These are phyloP conservation scores for Entophlyctis luteolus DNA, from an alignment of 192 early-diverging fungal species.

Conservation along the genomic window DNA sequence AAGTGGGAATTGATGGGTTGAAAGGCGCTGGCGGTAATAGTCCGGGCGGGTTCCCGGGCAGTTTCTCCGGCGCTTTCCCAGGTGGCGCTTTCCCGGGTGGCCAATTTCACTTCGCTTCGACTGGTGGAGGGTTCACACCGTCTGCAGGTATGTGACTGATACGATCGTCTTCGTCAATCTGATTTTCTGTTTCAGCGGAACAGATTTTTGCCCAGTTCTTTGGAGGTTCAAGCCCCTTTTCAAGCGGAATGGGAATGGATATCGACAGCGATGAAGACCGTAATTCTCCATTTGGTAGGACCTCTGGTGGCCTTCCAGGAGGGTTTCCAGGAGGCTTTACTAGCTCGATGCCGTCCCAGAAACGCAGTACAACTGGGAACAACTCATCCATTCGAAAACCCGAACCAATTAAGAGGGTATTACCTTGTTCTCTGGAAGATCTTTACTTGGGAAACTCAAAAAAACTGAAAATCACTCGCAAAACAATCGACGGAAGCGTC, in stretches of 20 bases:
- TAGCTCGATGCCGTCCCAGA: constrained; percentile 22
- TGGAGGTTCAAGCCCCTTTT: constrained; percentile 53
- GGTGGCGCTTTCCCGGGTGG: constrained; percentile 39
- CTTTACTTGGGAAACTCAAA: constrained; percentile 86
- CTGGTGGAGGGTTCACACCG: constrained; percentile 69
- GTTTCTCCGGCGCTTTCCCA: constrained; percentile 49
- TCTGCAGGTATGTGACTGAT: constrained; percentile 26
- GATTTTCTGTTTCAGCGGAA: constrained; percentile 56
- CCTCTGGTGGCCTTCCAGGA: constrained; percentile 40
- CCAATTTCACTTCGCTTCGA: constrained; percentile 15
- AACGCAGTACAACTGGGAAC: constrained; percentile 25
- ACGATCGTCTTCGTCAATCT: not conserved
- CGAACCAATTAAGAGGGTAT: constrained; percentile 53
- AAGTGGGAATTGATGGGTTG: constrained; percentile 54
- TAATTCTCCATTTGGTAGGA: constrained; percentile 34
- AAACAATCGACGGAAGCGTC: constrained; percentile 41
- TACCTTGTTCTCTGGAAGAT: constrained; percentile 86
- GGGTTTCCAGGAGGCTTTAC: constrained; percentile 52
- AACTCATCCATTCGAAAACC: constrained; percentile 27
- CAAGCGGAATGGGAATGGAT: constrained; percentile 25
- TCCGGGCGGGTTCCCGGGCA: constrained; percentile 57
- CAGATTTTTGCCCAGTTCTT: constrained; percentile 92
- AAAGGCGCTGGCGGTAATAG: constrained; percentile 37
- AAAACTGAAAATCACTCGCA: constrained; percentile 86
- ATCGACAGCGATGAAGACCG: constrained; percentile 48